These are phyloP conservation scores for Aspergillus novoparasiticus DNA, from an alignment of 2,329 filamentous ascomycete genomes.

Conservation along the genomic window DNA sequence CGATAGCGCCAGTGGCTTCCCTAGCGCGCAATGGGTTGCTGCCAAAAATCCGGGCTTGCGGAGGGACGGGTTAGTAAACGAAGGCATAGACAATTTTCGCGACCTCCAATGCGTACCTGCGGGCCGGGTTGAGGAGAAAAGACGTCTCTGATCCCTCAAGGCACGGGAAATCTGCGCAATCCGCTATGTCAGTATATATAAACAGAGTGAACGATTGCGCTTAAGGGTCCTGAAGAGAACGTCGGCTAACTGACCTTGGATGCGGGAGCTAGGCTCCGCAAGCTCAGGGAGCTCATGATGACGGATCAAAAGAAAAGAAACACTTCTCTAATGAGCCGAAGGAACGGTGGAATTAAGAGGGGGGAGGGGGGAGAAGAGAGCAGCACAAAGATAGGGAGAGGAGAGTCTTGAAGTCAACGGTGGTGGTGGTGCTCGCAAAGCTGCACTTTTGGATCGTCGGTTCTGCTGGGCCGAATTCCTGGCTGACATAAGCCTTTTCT, in stretches of 20 bases:
- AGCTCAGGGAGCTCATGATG: slow-evolving; percentile 54
- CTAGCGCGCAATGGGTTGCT: slow-evolving; percentile 86
- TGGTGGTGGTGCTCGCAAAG: slow-evolving; percentile 24
- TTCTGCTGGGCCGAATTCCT: slow-evolving; percentile 25
- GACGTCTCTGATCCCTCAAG: slow-evolving; percentile 67
- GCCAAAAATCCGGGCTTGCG: slow-evolving; percentile 77
- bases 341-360: slow-evolving; percentile 24
- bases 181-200: slow-evolving; percentile 27
- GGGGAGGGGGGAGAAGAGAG: slow-evolving; percentile 23
- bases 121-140: slow-evolving; percentile 85
- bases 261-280: slow-evolving; percentile 53
- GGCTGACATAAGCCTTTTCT: slow-evolving; percentile 40
- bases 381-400: slow-evolving; percentile 18
- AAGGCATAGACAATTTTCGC: slow-evolving; percentile 20
- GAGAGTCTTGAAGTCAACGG: slow-evolving; percentile 16
- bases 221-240: slow-evolving; percentile 23
- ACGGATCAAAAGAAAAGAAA: slow-evolving; percentile 33
- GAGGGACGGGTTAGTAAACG: slow-evolving; percentile 28
- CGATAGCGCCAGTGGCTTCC: slow-evolving; percentile 85
- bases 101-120: slow-evolving; percentile 61
- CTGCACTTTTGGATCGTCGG: slow-evolving; percentile 30
- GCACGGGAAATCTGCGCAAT: slow-evolving; percentile 63
- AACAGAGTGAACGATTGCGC: slow-evolving; percentile 8
- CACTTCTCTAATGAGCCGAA: slow-evolving; percentile 29
- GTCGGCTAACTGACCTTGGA: slow-evolving; percentile 46